Evolutionary conservation across 1,284 basidiomycete species (phyloP).

Genomic region (Trichosporon sp.): DNA sequence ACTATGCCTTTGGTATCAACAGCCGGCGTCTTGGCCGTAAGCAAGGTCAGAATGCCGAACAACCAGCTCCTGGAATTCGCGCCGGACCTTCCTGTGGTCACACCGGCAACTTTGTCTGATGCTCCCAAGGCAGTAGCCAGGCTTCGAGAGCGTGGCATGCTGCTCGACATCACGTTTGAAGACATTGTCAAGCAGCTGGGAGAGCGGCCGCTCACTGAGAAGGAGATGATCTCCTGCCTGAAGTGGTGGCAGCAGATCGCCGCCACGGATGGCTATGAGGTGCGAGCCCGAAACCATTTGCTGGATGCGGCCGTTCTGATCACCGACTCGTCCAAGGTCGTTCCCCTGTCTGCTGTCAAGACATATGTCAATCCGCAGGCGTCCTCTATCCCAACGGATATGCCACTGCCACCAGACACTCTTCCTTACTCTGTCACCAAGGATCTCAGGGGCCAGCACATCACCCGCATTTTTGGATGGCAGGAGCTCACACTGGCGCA

Average conservation of each 20-base stretch:
- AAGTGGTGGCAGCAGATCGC: slow-evolving; percentile 80
- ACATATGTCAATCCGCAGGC: slow-evolving; percentile 68
- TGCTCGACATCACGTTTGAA: slow-evolving; percentile 75
- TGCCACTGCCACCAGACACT: slow-evolving; percentile 72
- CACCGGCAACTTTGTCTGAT: slow-evolving; percentile 60
- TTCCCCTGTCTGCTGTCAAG: slow-evolving; percentile 64
- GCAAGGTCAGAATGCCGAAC: slow-evolving; percentile 73
- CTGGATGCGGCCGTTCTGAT: slow-evolving; percentile 65
- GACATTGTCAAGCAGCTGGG: slow-evolving; percentile 81
- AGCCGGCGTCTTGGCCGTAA: slow-evolving; percentile 64
- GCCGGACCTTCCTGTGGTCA: slow-evolving; percentile 70
- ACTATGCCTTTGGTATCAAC: slow-evolving; percentile 74
- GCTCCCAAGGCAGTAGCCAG: slow-evolving; percentile 62
- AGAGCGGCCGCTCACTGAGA: slow-evolving; percentile 62
- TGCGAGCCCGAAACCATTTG: slow-evolving; percentile 55
- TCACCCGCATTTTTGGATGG: slow-evolving; percentile 68
- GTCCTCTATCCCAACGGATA: slow-evolving; percentile 68
- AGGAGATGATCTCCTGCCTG: slow-evolving; percentile 75
- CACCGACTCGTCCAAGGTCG: slow-evolving; percentile 52
- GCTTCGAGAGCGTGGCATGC: slow-evolving; percentile 62
- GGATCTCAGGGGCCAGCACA: slow-evolving; percentile 56
- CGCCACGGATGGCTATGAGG: slow-evolving; percentile 49
- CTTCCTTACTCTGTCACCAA: slow-evolving; percentile 67
- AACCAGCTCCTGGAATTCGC: slow-evolving; percentile 69
- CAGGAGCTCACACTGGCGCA: slow-evolving; percentile 67